Conservation (phyloP, 1,139 yeast species). For the Lodderomyces margitis region DNA sequence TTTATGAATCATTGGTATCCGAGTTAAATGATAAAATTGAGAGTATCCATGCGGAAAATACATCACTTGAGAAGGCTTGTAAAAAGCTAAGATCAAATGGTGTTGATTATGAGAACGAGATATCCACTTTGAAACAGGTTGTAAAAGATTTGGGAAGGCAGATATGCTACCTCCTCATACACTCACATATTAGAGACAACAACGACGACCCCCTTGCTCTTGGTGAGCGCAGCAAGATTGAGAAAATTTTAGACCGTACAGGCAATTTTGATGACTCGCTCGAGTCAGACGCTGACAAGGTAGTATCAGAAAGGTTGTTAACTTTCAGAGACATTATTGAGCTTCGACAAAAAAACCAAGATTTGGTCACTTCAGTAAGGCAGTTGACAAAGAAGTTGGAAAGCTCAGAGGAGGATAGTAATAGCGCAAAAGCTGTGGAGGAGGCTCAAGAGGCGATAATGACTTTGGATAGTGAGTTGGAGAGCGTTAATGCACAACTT, state of each 20-base stretch:
- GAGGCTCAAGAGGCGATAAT: slow-evolving; percentile 79
- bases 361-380: slow-evolving; percentile 64
- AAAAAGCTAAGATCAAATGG: slow-evolving; percentile 29
- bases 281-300: slow-evolving; percentile 64
- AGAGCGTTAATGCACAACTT: slow-evolving; percentile 46
- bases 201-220: slow-evolving; percentile 56
- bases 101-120: slow-evolving; percentile 38
- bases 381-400: slow-evolving; percentile 71
- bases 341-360: slow-evolving; percentile 70
- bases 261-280: slow-evolving; percentile 28
- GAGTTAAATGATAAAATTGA: slow-evolving; percentile 42
- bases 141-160: slow-evolving; percentile 77
- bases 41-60: slow-evolving; percentile 35
- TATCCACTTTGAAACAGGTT: slow-evolving; percentile 50
- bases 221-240: slow-evolving; percentile 56
- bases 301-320: slow-evolving; percentile 73
- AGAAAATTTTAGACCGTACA: slow-evolving; percentile 39
- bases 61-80: slow-evolving; percentile 40
- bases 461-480: slow-evolving; percentile 62
- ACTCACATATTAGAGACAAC: slow-evolving; percentile 55
- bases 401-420: slow-evolving; percentile 39
- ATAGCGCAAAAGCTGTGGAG: slow-evolving; percentile 59
- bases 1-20: slow-evolving; percentile 39
- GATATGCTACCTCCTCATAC: slow-evolving; percentile 68
- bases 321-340: slow-evolving; percentile 67